Evolutionary conservation across 2,329 filamentous ascomycete genomes (phyloP).

Genomic region (Phyllosticta citriasiana): DNA sequence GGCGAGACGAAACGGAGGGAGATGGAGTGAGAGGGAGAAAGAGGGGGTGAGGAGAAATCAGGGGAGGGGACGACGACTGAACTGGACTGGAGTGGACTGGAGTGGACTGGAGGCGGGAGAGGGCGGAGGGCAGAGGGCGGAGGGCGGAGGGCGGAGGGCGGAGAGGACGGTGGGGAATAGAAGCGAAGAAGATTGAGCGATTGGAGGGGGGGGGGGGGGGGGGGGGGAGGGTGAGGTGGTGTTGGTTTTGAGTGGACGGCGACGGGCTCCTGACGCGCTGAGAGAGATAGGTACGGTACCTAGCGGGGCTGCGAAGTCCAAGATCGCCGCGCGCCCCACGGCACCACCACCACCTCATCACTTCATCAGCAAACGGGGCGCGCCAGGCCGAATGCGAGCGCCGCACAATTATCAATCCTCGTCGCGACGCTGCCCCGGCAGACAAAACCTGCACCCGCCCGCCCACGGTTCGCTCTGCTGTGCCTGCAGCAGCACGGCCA

Average conservation of each 20-base stretch:
- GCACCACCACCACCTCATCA: neutral
- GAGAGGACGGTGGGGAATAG: neutral
- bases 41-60: neutral
- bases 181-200: neutral
- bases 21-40: neutral
- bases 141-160: neutral
- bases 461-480: neutral
- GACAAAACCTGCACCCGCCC: neutral
- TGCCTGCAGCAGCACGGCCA: neutral
- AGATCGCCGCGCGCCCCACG: neutral
- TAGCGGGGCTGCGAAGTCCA: neutral
- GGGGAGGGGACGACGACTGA: too few relatives aligned
- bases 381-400: neutral
- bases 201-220: neutral
- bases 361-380: neutral
- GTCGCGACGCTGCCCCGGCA: too few relatives aligned
- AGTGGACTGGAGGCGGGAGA: neutral
- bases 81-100: too few relatives aligned
- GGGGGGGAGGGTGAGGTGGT: neutral
- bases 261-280: neutral
- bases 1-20: neutral
- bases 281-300: too few relatives aligned
- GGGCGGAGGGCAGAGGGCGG: neutral
- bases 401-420: neutral
- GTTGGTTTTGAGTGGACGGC: neutral